These are phyloP conservation scores for Echium plantagineum DNA, from an alignment of 257 asterid species.

Conservation along the genomic window DNA sequence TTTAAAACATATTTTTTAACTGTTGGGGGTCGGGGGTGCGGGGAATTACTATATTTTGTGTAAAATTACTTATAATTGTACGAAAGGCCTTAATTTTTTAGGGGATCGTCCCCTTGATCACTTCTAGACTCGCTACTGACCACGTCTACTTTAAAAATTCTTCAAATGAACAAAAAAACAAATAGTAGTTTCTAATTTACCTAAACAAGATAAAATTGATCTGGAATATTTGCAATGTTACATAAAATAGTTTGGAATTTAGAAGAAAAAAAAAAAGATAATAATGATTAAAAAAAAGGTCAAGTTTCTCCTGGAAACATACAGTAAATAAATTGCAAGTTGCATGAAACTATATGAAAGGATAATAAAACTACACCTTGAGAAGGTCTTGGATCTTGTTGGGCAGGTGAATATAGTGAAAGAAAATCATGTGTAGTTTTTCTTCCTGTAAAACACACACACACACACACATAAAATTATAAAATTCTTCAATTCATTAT, in stretches of 20 bases:
- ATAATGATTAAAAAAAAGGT: no score
- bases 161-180: no score
- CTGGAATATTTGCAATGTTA: no score
- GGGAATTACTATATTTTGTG: no score
- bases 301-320: no score
- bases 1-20: no score
- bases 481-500: constrained; percentile 1
- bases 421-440: constrained; percentile 85
- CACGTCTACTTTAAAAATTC: not conserved
- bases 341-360: constrained; percentile 11
- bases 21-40: no score
- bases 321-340: constrained; percentile 13
- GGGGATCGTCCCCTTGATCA: no score
- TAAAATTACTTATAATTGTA: no score
- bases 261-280: not conserved
- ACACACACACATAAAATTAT: not conserved
- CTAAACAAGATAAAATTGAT: not conserved
- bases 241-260: no score
- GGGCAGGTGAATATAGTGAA: constrained; percentile 64
- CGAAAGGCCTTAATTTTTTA: no score
- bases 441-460: constrained; percentile 17
- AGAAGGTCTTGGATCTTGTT: constrained; percentile 78
- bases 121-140: no score
- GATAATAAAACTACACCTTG: constrained; percentile 24
- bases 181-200: constrained; percentile 12